Base-by-base conservation (phyloP, 2,329 filamentous ascomycete genomes). In the Fusarium sacchari region DNA sequence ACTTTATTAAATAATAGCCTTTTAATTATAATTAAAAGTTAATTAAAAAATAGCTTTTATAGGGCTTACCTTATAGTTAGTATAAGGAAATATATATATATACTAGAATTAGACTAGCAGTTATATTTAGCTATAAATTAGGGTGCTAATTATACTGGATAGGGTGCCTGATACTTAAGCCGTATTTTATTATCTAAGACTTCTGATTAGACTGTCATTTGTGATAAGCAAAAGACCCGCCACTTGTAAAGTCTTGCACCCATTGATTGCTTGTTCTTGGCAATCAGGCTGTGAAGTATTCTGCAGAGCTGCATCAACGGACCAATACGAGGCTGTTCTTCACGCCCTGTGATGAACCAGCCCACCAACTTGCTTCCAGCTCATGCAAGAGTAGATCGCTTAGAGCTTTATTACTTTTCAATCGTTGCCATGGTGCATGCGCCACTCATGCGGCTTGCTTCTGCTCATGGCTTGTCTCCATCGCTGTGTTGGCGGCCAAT, bases 161-260 rank as follows among this genome's bases (percentile, higher is more conserved):
- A n/a, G n/a, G n/a, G n/a, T n/a, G n/a, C n/a, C n/a, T n/a, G n/a
- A n/a, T n/a, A n/a, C n/a, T n/a, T n/a, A n/a, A n/a, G n/a, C n/a
- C n/a, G n/a, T n/a, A n/a, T n/a, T n/a, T n/a, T n/a, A n/a, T 26
- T 37, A 17, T 37, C 18, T 1, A 22, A 37, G n/a, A 22, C 49
- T 34, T 37, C 18, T 15, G 14, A 26, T 22, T 53, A 28, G 18
- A 37, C 32, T 22, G 7, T 28, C 14, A 18, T 7, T 14, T 24
- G 12, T 8, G 4, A 55, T 14, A n/a, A n/a, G 26, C 2, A n/a
- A 40, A 14, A 2, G 3, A 5, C 1, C 8, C 18, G 3, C 20
- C 52, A n/a, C 26, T 17, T 2, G 7, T 9, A 22, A 17, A 55
- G 7, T 30, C 36, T 6, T 40, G 20, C 5, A 12, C 9, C 22